Conservation (phyloP, 345 rosid species). For the Luvunga scandens region DNA sequence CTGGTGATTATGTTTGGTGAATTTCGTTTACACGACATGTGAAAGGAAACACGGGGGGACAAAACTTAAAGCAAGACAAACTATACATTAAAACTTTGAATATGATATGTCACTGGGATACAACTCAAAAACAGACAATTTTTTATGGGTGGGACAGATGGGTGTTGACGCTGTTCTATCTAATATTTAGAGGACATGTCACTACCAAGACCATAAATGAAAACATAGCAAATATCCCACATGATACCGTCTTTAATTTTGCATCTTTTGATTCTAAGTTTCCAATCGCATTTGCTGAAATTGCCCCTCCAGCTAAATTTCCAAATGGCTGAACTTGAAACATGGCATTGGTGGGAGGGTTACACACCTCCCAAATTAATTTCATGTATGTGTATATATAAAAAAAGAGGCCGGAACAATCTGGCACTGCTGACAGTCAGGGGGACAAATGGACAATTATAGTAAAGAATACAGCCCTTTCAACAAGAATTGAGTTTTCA, state of each 20-base stretch:
- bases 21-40: background rate
- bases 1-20: background rate
- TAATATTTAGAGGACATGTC: constrained; percentile 21
- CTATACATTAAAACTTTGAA: background rate
- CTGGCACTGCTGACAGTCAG: background rate
- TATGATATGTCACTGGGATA: background rate
- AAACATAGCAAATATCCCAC: background rate
- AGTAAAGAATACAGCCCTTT: background rate
- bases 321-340: background rate
- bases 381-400: background rate
- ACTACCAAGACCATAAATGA: constrained; percentile 16
- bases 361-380: background rate
- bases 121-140: background rate
- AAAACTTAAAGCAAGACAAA: background rate
- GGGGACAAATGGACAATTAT: constrained; percentile 14
- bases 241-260: constrained; percentile 7
- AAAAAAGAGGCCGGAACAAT: background rate
- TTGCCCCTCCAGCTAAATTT: background rate
- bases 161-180: constrained; percentile 2
- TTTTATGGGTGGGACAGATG: background rate
- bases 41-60: background rate
- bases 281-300: background rate
- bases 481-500: background rate
- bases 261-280: background rate
- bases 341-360: background rate